Percentiles rank a stretch among this genome's conserved stretches.
Conservation (phyloP, 2,329 filamentous ascomycete genomes). For the Talaromyces sp. region DNA sequence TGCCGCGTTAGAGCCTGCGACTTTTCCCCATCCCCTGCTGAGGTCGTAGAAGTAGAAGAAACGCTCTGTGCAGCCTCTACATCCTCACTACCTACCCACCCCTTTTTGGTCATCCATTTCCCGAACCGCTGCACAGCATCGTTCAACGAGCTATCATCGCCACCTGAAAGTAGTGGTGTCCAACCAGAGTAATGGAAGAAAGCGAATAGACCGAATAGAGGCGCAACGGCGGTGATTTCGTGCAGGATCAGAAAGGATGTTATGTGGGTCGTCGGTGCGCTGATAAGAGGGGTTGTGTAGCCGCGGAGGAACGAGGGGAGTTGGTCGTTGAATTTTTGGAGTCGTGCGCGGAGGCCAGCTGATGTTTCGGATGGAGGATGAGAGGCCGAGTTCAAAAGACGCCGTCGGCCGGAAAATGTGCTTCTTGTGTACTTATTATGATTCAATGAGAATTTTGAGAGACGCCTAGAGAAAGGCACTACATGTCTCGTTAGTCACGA, state of each 20-base stretch:
- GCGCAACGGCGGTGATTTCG: slow-evolving; percentile 83
- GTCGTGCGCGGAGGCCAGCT: slow-evolving; percentile 28
- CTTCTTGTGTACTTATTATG: slow-evolving; percentile 7
- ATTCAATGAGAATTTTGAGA: neutral
- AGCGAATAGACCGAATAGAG: slow-evolving; percentile 69
- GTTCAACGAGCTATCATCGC: slow-evolving; percentile 34
- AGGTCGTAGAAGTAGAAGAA: slow-evolving; percentile 22
- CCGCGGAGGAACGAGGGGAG: slow-evolving; percentile 65
- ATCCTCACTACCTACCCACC: slow-evolving; percentile 64
- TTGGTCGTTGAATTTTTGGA: slow-evolving; percentile 41
- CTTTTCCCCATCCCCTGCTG: slow-evolving; percentile 25
- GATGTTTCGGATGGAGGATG: slow-evolving; percentile 10
- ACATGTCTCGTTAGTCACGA: neutral
- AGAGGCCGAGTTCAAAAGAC: slow-evolving; percentile 18
- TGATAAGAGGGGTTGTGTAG: slow-evolving; percentile 67
- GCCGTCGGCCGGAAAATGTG: slow-evolving; percentile 5
- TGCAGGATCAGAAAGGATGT: slow-evolving; percentile 85
- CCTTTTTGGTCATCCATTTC: slow-evolving; percentile 71
- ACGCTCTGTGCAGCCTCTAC: slow-evolving; percentile 43
- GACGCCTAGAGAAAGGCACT: neutral
- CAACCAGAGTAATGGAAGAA: slow-evolving; percentile 77
- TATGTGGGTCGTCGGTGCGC: slow-evolving; percentile 77
- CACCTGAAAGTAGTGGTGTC: slow-evolving; percentile 57
- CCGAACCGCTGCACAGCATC: slow-evolving; percentile 73
- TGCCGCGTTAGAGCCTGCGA: slow-evolving; percentile 24